Evolutionary conservation across 371 early-diverging fungal genomes (phyloP).

Genomic region (Mortierella sp.): DNA sequence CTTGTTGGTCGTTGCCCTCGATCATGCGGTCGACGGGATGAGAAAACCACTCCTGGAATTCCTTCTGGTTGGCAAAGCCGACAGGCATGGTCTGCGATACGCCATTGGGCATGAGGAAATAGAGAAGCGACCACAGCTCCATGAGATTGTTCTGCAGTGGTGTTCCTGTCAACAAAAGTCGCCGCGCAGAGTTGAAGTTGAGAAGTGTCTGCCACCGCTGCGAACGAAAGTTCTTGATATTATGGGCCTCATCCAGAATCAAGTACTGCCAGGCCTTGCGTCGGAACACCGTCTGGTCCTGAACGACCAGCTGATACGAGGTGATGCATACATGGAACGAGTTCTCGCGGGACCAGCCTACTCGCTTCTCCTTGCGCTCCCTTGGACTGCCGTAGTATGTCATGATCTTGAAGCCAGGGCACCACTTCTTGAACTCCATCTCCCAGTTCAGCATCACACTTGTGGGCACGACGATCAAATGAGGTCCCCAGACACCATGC

Average conservation of each 20-base stretch:
- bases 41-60: slow-evolving; percentile 93
- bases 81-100: slow-evolving; percentile 66
- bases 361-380: slow-evolving; percentile 81
- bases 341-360: slow-evolving; percentile 85
- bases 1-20: slow-evolving; percentile 67
- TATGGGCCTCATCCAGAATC: slow-evolving; percentile 96
- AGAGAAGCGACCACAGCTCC: slow-evolving; percentile 95
- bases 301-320: slow-evolving; percentile 86
- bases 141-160: slow-evolving; percentile 95
- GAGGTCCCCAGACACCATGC: slow-evolving; percentile 84
- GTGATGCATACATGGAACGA: slow-evolving; percentile 91
- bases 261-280: slow-evolving; percentile 89
- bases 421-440: slow-evolving; percentile 94
- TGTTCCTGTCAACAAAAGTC: slow-evolving; percentile 94
- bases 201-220: slow-evolving; percentile 95
- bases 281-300: slow-evolving; percentile 82
- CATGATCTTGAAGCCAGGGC: slow-evolving; percentile 87
- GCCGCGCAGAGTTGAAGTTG: slow-evolving; percentile 79
- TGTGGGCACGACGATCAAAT: slow-evolving; percentile 93
- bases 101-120: slow-evolving; percentile 92
- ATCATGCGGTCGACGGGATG: slow-evolving; percentile 85
- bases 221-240: slow-evolving; percentile 95
- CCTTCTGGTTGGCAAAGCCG: slow-evolving; percentile 85
- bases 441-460: slow-evolving; percentile 96
- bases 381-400: slow-evolving; percentile 86